These are phyloP conservation scores for Cyberlindnera mycetangii DNA, from an alignment of 805 yeast species.

Conservation along the genomic window DNA sequence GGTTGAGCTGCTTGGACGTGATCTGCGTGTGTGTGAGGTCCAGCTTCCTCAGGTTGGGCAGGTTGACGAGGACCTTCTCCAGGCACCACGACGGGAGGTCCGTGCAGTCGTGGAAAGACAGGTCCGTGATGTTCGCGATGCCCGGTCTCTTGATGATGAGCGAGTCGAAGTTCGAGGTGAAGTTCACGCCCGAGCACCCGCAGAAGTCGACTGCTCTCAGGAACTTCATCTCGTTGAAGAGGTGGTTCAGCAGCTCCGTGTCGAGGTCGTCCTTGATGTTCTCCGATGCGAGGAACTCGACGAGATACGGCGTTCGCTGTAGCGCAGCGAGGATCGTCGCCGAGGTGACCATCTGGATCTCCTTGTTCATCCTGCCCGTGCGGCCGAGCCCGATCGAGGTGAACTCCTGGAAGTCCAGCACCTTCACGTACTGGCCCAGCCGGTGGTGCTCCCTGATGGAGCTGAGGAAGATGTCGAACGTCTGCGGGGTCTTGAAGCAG, in stretches of 20 bases:
- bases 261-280: conserved; percentile 82
- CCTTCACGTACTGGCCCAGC: conserved; percentile 62
- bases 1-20: conserved; percentile 55
- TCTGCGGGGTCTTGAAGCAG: conserved; percentile 73
- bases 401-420: conserved; percentile 83
- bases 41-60: conserved; percentile 56
- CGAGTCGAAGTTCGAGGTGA: conserved; percentile 55
- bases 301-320: conserved; percentile 57
- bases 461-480: conserved; percentile 67
- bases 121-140: conserved; percentile 26
- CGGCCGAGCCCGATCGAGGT: conserved; percentile 89
- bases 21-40: conserved; percentile 83
- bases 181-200: conserved; percentile 71
- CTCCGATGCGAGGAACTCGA: conserved; percentile 81
- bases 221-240: conserved; percentile 52
- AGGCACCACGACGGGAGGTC: conserved; percentile 62
- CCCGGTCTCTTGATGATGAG: conserved; percentile 28
- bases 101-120: conserved; percentile 88
- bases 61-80: conserved; percentile 52
- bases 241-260: conserved; percentile 46
- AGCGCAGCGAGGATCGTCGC: conserved; percentile 66
- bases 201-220: conserved; percentile 81
- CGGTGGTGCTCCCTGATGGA: conserved; percentile 46
- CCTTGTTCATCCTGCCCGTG: conserved; percentile 85
- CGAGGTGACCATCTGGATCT: conserved; percentile 85